Percentiles rank a stretch among this genome's conserved stretches.
phyloP scores from a whole-genome alignment of 2,329 filamentous ascomycete genomes.

The Fusarium longipes region DNA sequence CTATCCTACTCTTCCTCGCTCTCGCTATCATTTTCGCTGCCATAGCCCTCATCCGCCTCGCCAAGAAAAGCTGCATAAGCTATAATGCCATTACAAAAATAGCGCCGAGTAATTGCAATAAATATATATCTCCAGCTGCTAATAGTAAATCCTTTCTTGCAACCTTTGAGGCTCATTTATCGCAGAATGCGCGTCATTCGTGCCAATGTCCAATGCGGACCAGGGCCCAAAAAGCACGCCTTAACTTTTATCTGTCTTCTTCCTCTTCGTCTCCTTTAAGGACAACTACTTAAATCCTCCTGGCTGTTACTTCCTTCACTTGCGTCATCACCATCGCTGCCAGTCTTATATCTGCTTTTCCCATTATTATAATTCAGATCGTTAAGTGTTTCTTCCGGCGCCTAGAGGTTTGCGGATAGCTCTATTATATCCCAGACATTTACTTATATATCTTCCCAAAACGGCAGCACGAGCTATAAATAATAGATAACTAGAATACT shows the following conservation, averaged over 20 bases:
- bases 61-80: background rate
- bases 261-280: background rate
- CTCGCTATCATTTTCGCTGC: background rate
- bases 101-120: background rate
- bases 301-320: background rate
- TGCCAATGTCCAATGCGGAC: background rate
- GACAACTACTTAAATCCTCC: background rate
- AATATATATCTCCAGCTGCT: constrained; percentile 3
- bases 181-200: background rate
- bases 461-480: constrained; percentile 2
- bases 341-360: background rate
- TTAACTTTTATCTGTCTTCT: background rate
- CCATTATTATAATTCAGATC: background rate
- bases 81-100: constrained; percentile 1
- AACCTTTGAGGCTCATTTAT: background rate
- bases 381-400: background rate
- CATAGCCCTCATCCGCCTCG: constrained; percentile 4
- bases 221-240: background rate
- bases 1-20: background rate
- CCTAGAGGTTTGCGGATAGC: background rate
- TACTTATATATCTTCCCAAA: background rate
- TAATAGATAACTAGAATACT: background rate
- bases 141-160: background rate
- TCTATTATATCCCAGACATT: background rate
- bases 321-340: background rate